Percentiles rank a stretch among this genome's conserved stretches.
Evolutionary conservation across 2,329 filamentous ascomycete species (phyloP).

Genomic region (Cladosporium cucumerinum): DNA sequence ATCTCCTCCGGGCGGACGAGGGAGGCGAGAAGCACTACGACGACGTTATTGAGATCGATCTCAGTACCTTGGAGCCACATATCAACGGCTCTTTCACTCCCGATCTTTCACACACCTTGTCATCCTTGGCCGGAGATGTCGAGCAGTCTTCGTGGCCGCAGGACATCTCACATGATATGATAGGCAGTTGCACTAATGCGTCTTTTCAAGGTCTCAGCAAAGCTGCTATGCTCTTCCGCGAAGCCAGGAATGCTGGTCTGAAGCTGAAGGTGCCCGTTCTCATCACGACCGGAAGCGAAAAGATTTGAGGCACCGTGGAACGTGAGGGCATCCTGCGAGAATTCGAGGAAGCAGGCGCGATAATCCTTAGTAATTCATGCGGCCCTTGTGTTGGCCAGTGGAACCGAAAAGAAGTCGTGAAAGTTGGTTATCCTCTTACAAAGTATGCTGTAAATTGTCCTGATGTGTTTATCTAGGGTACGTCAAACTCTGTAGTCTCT

Average conservation of each 20-base stretch:
- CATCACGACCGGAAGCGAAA: conserved; percentile 93
- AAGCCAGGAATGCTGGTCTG: conserved; percentile 86
- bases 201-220: conserved; percentile 88
- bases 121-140: conserved; percentile 91
- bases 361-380: conserved; percentile 93
- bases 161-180: conserved; percentile 92
- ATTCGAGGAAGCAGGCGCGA: conserved; percentile 91
- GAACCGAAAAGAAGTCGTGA: conserved; percentile 69
- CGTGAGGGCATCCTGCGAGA: conserved; percentile 63
- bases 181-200: conserved; percentile 97
- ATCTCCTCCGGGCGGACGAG: conserved; percentile 70
- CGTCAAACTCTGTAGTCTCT: conserved; percentile 92
- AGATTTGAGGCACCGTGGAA: conserved; percentile 89
- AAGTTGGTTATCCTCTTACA: conserved; percentile 4
- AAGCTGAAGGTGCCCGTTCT: conserved; percentile 93
- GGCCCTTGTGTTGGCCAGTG: conserved; percentile 71
- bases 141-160: conserved; percentile 94
- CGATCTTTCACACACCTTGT: conserved; percentile 94
- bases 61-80: conserved; percentile 90
- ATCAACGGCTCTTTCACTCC: conserved; percentile 99
- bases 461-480: conserved; percentile 85
- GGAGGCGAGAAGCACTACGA: conserved; percentile 79
- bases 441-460: conserved; percentile 9
- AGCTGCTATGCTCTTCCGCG: conserved; percentile 82
- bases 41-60: conserved; percentile 91